phyloP scores from a whole-genome alignment of 768 basidiomycete genomes.

The Tubosaeta brunneosetosa region DNA sequence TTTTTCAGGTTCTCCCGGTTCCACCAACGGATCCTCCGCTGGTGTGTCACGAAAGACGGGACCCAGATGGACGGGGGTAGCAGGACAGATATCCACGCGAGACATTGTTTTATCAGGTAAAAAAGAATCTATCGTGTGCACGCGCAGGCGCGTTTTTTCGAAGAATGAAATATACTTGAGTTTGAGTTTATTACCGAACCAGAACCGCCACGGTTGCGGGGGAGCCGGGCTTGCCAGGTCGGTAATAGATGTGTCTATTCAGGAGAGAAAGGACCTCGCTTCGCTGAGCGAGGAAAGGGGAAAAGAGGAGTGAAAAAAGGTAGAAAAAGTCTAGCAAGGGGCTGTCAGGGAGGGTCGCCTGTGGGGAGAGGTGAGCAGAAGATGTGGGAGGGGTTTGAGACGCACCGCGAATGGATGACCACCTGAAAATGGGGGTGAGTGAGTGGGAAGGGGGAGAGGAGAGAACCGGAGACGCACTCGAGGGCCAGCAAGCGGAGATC shows the following conservation, averaged over 20 bases:
- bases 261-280: constrained; percentile 58
- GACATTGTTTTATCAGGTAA: constrained; percentile 43
- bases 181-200: constrained; percentile 54
- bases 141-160: constrained; percentile 22
- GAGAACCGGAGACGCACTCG: constrained; percentile 44
- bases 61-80: constrained; percentile 25
- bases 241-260: constrained; percentile 43
- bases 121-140: constrained; percentile 22
- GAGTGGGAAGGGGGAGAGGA: constrained; percentile 12
- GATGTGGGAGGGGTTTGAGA: constrained; percentile 8
- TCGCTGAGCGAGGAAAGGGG: constrained; percentile 58
- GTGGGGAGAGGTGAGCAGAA: constrained; percentile 18
- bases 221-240: constrained; percentile 60
- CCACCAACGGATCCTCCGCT: constrained; percentile 5
- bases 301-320: constrained; percentile 35
- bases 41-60: constrained; percentile 23
- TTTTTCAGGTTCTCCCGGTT: constrained; percentile 34
- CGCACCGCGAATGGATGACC: constrained; percentile 74
- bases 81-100: constrained; percentile 46
- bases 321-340: background rate
- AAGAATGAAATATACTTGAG: constrained; percentile 22
- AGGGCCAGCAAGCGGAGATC: constrained; percentile 82
- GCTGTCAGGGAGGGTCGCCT: constrained; percentile 76
- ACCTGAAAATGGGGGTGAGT: constrained; percentile 41
- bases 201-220: constrained; percentile 67